Evolutionary conservation across 2,329 filamentous ascomycete genomes (phyloP).

Genomic region (Verticillium albo-atrum): DNA sequence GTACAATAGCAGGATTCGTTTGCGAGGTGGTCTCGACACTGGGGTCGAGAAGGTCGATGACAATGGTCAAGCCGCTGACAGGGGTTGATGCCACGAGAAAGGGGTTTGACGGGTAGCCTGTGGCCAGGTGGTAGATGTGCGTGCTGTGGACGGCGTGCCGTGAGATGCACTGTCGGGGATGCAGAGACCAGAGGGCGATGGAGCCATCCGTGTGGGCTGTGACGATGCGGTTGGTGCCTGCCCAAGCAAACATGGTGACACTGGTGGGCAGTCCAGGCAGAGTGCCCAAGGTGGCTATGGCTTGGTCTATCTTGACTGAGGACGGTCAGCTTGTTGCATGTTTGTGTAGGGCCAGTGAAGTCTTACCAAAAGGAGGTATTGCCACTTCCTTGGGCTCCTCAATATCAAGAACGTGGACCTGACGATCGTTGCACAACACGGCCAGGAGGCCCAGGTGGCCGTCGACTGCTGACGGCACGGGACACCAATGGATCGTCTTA

Average conservation of each 20-base stretch:
- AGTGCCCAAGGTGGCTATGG: conserved; percentile 26
- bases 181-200: conserved; percentile 52
- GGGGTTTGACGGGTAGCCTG: conserved; percentile 52
- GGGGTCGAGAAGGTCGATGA: conserved; percentile 49
- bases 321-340: conserved; percentile 19
- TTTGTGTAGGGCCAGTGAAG: too few species aligned
- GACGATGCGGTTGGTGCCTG: conserved; percentile 48
- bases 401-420: conserved; percentile 42
- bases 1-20: conserved; percentile 42
- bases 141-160: conserved; percentile 51
- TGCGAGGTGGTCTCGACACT: conserved; percentile 50
- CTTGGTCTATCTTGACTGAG: conserved; percentile 39
- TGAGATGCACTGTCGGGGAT: conserved; percentile 42
- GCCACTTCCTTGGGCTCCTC: conserved; percentile 22
- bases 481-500: conserved; percentile 50
- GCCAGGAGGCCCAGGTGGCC: conserved; percentile 37
- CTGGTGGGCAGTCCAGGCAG: conserved; percentile 35
- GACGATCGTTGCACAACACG: conserved; percentile 46
- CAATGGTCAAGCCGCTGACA: conserved; percentile 46
- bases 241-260: conserved; percentile 51
- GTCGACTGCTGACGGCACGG: conserved; percentile 28
- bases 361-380: conserved; percentile 33
- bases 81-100: conserved; percentile 52
- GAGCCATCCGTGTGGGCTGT: conserved; percentile 54
- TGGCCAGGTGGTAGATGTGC: conserved; percentile 48